Percentiles rank a stretch among this genome's conserved stretches.
Conservation (phyloP, 768 basidiomycete genomes). For the Psilocybe cyanescens region DNA sequence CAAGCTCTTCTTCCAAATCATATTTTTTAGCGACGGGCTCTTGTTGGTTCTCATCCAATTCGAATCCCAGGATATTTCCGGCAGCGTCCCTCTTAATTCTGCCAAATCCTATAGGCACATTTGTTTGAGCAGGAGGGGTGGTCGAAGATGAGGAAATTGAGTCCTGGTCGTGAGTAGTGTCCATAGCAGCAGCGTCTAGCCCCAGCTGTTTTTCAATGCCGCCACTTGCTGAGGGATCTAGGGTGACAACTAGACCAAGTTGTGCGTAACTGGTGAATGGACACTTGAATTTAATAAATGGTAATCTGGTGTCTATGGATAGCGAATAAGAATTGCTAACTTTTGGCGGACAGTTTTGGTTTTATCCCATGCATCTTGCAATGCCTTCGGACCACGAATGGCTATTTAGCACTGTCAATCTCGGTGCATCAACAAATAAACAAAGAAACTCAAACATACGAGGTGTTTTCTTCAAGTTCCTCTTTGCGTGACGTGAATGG, state of each 20-base stretch:
- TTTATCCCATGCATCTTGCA: conserved; percentile 89
- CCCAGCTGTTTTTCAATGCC: conserved; percentile 57
- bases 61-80: conserved; percentile 75
- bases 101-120: conserved; percentile 70
- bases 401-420: conserved; percentile 43
- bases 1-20: conserved; percentile 40
- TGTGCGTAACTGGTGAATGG: conserved; percentile 65
- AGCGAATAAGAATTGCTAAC: conserved; percentile 45
- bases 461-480: conserved; percentile 77
- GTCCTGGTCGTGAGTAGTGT: conserved; percentile 14
- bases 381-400: conserved; percentile 77
- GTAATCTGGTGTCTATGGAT: neutral
- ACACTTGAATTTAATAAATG: conserved; percentile 1
- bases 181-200: conserved; percentile 17
- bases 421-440: neutral
- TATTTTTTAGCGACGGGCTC: conserved; percentile 28
- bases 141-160: conserved; percentile 14
- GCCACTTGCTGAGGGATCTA: conserved; percentile 71
- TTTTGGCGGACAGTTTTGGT: conserved; percentile 90
- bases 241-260: conserved; percentile 70
- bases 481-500: conserved; percentile 76
- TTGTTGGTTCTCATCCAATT: conserved; percentile 61
- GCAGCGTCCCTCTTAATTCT: conserved; percentile 80
- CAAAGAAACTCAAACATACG: conserved; percentile 43
- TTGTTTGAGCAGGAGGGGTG: conserved; percentile 19